phyloP scores from a whole-genome alignment of 1,284 basidiomycete genomes.

The Athelia psychrophila region DNA sequence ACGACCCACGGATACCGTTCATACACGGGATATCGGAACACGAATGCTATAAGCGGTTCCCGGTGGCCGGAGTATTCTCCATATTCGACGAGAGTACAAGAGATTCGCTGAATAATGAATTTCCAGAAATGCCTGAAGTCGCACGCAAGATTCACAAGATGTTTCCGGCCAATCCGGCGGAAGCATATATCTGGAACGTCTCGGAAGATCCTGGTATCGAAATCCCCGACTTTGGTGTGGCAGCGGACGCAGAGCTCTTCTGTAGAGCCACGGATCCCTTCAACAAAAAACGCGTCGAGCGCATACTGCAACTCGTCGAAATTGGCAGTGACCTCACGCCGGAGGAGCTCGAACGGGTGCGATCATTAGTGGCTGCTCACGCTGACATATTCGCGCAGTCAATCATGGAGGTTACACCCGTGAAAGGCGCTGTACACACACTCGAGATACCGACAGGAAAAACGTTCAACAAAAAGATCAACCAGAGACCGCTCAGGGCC shows the following conservation, averaged over 20 bases:
- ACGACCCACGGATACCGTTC: too few species aligned
- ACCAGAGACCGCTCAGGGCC: neutral
- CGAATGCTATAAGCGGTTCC: too few species aligned
- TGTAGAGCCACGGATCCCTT: neutral
- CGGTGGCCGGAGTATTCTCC: too few species aligned
- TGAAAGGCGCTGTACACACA: conserved; percentile 10
- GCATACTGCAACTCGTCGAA: conserved; percentile 17
- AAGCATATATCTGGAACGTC: too few species aligned
- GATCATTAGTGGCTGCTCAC: conserved; percentile 12
- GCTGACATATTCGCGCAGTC: conserved; percentile 29
- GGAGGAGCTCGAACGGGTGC: conserved; percentile 13
- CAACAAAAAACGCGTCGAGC: conserved; percentile 10
- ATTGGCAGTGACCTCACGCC: conserved; percentile 14
- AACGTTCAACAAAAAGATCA: conserved; percentile 5
- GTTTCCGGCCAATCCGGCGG: too few species aligned
- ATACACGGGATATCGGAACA: too few species aligned
- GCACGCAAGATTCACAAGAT: too few species aligned
- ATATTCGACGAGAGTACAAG: too few species aligned
- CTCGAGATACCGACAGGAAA: conserved; percentile 14
- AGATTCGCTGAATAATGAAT: too few species aligned
- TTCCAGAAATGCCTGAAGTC: too few species aligned
- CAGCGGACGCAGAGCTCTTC: neutral
- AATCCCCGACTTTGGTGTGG: neutral
- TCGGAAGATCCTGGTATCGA: too few species aligned
- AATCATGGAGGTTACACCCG: conserved; percentile 21